Conservation (phyloP, 192 early-diverging fungal species). For the Umbelopsis isabellina region DNA sequence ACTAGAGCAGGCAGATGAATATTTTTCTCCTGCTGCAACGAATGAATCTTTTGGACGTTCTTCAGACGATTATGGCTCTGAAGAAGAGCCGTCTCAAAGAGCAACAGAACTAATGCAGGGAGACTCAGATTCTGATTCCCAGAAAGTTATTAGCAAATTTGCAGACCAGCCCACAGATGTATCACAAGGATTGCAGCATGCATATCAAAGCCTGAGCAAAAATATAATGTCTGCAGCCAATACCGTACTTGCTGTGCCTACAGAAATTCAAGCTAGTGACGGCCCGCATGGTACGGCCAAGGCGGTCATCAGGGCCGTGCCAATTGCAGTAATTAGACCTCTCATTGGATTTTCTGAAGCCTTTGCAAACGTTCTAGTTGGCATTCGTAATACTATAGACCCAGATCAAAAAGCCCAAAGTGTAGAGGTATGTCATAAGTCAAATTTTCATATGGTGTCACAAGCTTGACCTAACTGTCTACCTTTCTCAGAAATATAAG, state of each 20-base stretch:
- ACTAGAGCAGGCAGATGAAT: slow-evolving; percentile 87
- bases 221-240: slow-evolving; percentile 84
- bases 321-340: slow-evolving; percentile 90
- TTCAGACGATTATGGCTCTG: background rate
- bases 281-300: slow-evolving; percentile 57
- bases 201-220: slow-evolving; percentile 76
- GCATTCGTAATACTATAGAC: slow-evolving; percentile 90
- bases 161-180: slow-evolving; percentile 64
- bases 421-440: slow-evolving; percentile 67
- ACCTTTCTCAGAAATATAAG: slow-evolving; percentile 26
- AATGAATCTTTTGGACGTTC: background rate
- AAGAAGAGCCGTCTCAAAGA: background rate
- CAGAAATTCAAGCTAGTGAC: slow-evolving; percentile 71
- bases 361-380: slow-evolving; percentile 87
- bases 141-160: slow-evolving; percentile 69
- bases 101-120: background rate
- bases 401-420: slow-evolving; percentile 73
- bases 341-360: slow-evolving; percentile 96
- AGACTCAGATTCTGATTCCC: slow-evolving; percentile 30
- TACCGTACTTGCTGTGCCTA: slow-evolving; percentile 89
- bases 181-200: slow-evolving; percentile 68
- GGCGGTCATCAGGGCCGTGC: slow-evolving; percentile 79
- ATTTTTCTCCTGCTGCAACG: slow-evolving; percentile 56
- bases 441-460: background rate
- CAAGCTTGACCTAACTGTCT: background rate